Evolutionary conservation across 192 early-diverging fungal genomes (phyloP).

Genomic region (Phycomyces nitens): DNA sequence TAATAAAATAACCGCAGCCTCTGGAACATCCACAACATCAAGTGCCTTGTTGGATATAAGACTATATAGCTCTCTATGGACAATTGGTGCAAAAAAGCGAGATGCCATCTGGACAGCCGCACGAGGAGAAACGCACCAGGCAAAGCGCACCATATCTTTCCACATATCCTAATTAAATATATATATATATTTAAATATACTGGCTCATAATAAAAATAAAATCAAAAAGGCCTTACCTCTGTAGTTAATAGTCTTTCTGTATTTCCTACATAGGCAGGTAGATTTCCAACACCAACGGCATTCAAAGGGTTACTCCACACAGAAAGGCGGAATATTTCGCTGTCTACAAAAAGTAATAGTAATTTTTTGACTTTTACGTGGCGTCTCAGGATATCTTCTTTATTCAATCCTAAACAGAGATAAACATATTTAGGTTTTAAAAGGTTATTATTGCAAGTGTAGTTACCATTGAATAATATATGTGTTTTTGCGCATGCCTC

Average conservation of each 20-base stretch:
- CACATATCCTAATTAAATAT: conserved; percentile 51
- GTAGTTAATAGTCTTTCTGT: conserved; percentile 28
- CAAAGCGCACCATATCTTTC: conserved; percentile 67
- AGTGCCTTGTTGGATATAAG: conserved; percentile 59
- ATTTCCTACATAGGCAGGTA: conserved; percentile 21
- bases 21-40: conserved; percentile 65
- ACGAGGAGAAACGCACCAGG: conserved; percentile 77
- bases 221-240: conserved; percentile 16
- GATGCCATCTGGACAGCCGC: conserved; percentile 73
- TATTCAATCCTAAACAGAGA: neutral
- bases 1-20: conserved; percentile 70
- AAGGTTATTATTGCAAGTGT: neutral
- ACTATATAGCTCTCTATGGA: conserved; percentile 61
- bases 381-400: conserved; percentile 46
- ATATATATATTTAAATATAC: neutral
- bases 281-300: conserved; percentile 28
- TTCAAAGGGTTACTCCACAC: conserved; percentile 83
- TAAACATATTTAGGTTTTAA: neutral
- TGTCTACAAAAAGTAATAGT: conserved; percentile 81
- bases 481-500: conserved; percentile 13
- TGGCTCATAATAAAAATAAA: neutral
- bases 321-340: conserved; percentile 77
- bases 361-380: conserved; percentile 52
- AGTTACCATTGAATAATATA: conserved; percentile 17
- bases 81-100: conserved; percentile 68